Evolutionary conservation across 169 alveolate genomes (phyloP).

Genomic region (Cryptosporidium canis): DNA sequence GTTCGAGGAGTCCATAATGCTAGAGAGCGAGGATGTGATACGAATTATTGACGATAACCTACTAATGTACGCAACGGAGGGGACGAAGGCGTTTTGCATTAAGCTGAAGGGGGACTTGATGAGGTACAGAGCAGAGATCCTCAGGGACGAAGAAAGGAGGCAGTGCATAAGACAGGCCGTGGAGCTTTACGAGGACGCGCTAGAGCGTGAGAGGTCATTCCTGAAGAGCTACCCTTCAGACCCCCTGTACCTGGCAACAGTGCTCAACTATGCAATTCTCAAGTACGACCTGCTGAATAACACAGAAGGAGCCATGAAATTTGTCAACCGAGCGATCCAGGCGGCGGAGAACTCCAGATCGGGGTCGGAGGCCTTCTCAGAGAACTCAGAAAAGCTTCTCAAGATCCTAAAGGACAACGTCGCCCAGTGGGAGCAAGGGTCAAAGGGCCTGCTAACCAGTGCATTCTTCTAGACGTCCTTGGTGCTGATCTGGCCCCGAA

Average conservation of each 20-base stretch:
- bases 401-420: slow-evolving; percentile 59
- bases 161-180: slow-evolving; percentile 17
- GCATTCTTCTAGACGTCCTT: slow-evolving; percentile 65
- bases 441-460: slow-evolving; percentile 49
- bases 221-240: slow-evolving; percentile 49
- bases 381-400: slow-evolving; percentile 21
- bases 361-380: slow-evolving; percentile 11
- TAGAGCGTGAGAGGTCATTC: slow-evolving; percentile 18
- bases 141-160: slow-evolving; percentile 8
- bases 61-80: slow-evolving; percentile 21
- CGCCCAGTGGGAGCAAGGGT: slow-evolving; percentile 60
- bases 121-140: slow-evolving; percentile 63
- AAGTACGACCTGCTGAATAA: slow-evolving; percentile 33
- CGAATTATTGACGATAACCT: slow-evolving; percentile 53
- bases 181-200: slow-evolving; percentile 52
- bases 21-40: slow-evolving; percentile 68
- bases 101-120: slow-evolving; percentile 62
- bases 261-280: slow-evolving; percentile 48
- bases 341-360: slow-evolving; percentile 38
- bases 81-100: slow-evolving; percentile 51
- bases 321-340: slow-evolving; percentile 50
- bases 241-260: slow-evolving; percentile 50
- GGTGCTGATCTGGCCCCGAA: slow-evolving; percentile 9
- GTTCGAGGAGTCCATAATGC: slow-evolving; percentile 13
- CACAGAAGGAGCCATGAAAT: slow-evolving; percentile 69